These are phyloP conservation scores for Lasiodiplodia sp. DNA, from an alignment of 2,329 filamentous ascomycete species.

Conservation along the genomic window DNA sequence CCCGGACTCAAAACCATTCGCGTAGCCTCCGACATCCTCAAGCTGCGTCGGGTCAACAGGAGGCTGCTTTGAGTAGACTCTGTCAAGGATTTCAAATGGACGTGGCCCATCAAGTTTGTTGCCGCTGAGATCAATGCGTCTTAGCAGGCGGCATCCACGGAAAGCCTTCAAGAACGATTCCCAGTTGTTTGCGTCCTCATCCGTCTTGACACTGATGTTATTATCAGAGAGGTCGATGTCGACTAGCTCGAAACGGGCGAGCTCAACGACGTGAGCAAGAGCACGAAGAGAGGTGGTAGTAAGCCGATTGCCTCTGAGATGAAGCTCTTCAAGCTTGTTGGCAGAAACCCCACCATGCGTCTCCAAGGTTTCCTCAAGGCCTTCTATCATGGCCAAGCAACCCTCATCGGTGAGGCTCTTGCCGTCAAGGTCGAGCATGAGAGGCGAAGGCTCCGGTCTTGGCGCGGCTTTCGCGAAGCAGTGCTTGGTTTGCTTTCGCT, in stretches of 20 bases:
- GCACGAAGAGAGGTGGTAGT: constrained; percentile 50
- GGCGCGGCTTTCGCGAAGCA: constrained; percentile 35
- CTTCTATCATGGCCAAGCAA: constrained; percentile 51
- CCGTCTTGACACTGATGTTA: constrained; percentile 48
- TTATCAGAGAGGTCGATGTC: constrained; percentile 58
- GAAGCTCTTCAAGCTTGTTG: constrained; percentile 55
- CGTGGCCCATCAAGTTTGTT: constrained; percentile 51
- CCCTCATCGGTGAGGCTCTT: constrained; percentile 58
- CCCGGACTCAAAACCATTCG: not conserved
- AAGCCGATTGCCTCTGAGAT: constrained; percentile 54
- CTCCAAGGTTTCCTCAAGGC: constrained; percentile 50
- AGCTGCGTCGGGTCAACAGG: constrained; percentile 41
- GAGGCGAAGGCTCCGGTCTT: constrained; percentile 37
- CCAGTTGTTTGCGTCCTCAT: constrained; percentile 51
- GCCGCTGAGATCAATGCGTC: constrained; percentile 54
- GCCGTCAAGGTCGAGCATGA: constrained; percentile 56
- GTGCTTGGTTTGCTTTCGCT: constrained; percentile 43
- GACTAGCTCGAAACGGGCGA: constrained; percentile 53
- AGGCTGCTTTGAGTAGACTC: constrained; percentile 49
- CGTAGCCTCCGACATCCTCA: not conserved
- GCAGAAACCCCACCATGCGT: constrained; percentile 37
- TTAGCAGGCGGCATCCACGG: constrained; percentile 50
- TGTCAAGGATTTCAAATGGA: constrained; percentile 55
- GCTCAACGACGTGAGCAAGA: constrained; percentile 51
- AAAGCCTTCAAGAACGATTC: constrained; percentile 54